phyloP scores from a whole-genome alignment of 2,329 filamentous ascomycete genomes.

The Nannizziopsis barbatae region DNA sequence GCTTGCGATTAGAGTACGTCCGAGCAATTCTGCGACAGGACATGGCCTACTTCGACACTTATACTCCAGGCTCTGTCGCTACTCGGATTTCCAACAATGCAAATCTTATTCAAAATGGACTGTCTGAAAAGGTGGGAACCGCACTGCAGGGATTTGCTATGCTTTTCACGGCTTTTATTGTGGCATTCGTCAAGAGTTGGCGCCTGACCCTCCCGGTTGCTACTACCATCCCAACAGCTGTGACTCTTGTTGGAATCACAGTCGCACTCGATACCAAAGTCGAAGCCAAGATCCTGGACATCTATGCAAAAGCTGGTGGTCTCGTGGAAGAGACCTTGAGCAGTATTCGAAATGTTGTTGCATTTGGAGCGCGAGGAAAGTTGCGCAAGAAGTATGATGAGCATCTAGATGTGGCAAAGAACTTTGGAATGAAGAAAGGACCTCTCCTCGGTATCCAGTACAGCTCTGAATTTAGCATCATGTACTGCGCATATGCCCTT shows the following conservation, averaged over 20 bases:
- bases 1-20: conserved; percentile 19
- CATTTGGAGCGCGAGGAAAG: conserved; percentile 33
- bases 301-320: conserved; percentile 14
- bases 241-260: conserved; percentile 20
- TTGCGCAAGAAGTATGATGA: conserved; percentile 23
- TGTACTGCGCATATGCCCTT: conserved; percentile 26
- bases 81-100: conserved; percentile 20
- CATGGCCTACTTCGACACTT: conserved; percentile 24
- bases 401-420: conserved; percentile 20
- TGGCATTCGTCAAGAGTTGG: conserved; percentile 34
- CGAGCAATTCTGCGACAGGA: conserved; percentile 18
- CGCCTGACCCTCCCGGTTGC: conserved; percentile 38
- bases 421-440: conserved; percentile 22
- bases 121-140: conserved; percentile 18
- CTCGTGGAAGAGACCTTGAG: conserved; percentile 43
- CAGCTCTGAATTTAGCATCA: conserved; percentile 23
- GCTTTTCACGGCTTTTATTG: conserved; percentile 31
- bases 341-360: conserved; percentile 41
- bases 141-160: conserved; percentile 15
- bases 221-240: conserved; percentile 37
- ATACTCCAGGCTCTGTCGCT: conserved; percentile 17
- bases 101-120: conserved; percentile 16
- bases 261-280: conserved; percentile 19
- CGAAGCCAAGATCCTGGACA: conserved; percentile 28
- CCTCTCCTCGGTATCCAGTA: conserved; percentile 23